Conservation (phyloP, 2,329 filamentous ascomycete genomes). For the Fusarium gaditjirri region DNA sequence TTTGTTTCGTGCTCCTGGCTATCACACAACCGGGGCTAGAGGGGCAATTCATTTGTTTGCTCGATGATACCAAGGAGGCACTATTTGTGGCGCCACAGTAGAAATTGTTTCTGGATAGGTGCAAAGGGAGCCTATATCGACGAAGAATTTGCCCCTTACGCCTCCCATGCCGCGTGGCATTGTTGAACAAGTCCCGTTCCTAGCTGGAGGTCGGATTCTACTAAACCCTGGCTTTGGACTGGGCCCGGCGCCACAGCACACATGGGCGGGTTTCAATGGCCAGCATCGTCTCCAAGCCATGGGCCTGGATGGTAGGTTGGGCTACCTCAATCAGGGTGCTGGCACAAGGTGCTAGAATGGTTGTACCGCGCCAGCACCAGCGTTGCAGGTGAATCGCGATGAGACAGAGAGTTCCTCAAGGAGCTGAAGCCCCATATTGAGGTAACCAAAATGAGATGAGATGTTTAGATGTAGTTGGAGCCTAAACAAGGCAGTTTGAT, state of each 20-base stretch:
- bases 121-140: slow-evolving; percentile 7
- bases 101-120: not conserved
- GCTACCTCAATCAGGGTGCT: slow-evolving; percentile 32
- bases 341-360: slow-evolving; percentile 7
- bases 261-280: slow-evolving; percentile 32
- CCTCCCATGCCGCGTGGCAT: slow-evolving; percentile 29
- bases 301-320: slow-evolving; percentile 9
- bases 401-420: slow-evolving; percentile 14
- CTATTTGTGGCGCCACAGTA: not conserved
- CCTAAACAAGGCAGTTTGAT: slow-evolving; percentile 24
- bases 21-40: not conserved
- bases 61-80: slow-evolving; percentile 17
- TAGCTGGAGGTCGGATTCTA: not conserved
- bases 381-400: slow-evolving; percentile 2
- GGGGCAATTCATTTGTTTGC: slow-evolving; percentile 9
- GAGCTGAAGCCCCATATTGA: slow-evolving; percentile 34
- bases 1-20: slow-evolving; percentile 2
- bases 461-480: slow-evolving; percentile 8
- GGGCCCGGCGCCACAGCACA: slow-evolving; percentile 27
- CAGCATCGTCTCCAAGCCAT: not conserved
- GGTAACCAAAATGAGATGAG: slow-evolving; percentile 6
- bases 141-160: slow-evolving; percentile 2
- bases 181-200: slow-evolving; percentile 6
- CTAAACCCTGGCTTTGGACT: slow-evolving; percentile 8
- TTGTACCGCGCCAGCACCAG: slow-evolving; percentile 13